phyloP scores from a whole-genome alignment of 176 grass and related monocot species.

The Areca catechu region DNA sequence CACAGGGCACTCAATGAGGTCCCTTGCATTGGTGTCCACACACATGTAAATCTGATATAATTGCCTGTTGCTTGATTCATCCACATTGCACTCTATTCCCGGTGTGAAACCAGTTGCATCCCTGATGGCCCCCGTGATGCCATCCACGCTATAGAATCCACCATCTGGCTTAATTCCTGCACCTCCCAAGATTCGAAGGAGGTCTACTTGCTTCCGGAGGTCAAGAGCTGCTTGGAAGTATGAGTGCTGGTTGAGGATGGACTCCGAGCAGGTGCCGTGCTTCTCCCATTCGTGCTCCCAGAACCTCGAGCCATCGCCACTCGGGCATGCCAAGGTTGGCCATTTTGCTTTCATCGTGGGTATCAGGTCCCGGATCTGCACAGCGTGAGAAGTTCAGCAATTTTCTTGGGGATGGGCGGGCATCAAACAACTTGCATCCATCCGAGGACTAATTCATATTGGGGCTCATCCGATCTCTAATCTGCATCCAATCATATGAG shows the following conservation, averaged over 20 bases:
- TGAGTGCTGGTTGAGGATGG: slow-evolving; percentile 52
- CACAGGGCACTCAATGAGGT: slow-evolving; percentile 62
- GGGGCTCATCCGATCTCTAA: too few species aligned
- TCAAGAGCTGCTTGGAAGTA: slow-evolving; percentile 71
- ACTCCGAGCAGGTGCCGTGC: slow-evolving; percentile 73
- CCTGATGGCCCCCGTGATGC: slow-evolving; percentile 39
- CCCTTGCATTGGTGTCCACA: slow-evolving; percentile 29
- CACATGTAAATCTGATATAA: slow-evolving; percentile 92
- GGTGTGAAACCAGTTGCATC: slow-evolving; percentile 35
- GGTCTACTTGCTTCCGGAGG: slow-evolving; percentile 36
- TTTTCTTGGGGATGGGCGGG: too few species aligned
- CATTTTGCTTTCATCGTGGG: slow-evolving; percentile 36
- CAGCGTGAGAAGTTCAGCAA: background rate
- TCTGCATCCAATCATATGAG: too few species aligned
- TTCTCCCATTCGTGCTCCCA: slow-evolving; percentile 96
- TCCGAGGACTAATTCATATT: too few species aligned
- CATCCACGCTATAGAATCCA: slow-evolving; percentile 35
- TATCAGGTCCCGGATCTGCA: slow-evolving; percentile 60
- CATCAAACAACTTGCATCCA: too few species aligned
- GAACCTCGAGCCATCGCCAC: slow-evolving; percentile 49
- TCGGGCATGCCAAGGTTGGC: slow-evolving; percentile 85
- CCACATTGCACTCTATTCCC: slow-evolving; percentile 67
- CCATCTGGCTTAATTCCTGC: slow-evolving; percentile 52
- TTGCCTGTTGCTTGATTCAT: slow-evolving; percentile 68
- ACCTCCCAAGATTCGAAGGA: slow-evolving; percentile 29